Evolutionary conservation across 2,329 filamentous ascomycete genomes (phyloP), one percentile per base, ranked within the genome.

Genomic region (Colletotrichum australisinense): DNA sequence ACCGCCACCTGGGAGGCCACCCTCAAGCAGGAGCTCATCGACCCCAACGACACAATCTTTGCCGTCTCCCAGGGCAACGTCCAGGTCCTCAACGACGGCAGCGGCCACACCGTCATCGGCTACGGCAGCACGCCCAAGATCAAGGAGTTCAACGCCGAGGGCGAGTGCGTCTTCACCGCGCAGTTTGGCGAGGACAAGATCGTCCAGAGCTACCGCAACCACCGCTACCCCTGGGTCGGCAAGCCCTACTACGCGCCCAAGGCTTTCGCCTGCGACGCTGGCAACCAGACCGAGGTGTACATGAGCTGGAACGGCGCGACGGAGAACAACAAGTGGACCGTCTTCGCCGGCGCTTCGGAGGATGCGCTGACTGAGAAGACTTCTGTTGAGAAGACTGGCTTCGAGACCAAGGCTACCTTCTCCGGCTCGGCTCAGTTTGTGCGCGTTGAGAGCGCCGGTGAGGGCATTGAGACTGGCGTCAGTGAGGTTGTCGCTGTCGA

Each of bases 151-250:
- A 82, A 83, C 0, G 76, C 81, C 1, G 83, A 86, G 16, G 89
- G 89, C 12, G 79, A 83, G 6, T 78, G 86, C 5, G 81, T 91
- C 30, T 89, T 89, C 81, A 87, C 90, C 68, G 83, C 82, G 1
- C 87, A 88, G 75, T 82, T 89, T 24, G 83, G 82, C 60, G 79
- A 80, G 1, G 76, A 84, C 77, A 59, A 77, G 68, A 67, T 84
- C 73, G 84, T 88, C 3, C 84, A 87, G 76, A 89, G 86, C 69
- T 92, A 91, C 76, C 85, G 89, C 30, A 86, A 85, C 12, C 87
- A 87, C 78, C 88, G 88, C 77, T 86, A 83, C 75, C 81, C 85
- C 63, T 92, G 89, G 89, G 83, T 84, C 2, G 88, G 86, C 1
- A 79, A 81, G n/a, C 88, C 88, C 3, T 55, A 49, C 63, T 74